Base-by-base conservation (phyloP, 1,284 basidiomycete genomes). In the Hymenochaete sp. region DNA sequence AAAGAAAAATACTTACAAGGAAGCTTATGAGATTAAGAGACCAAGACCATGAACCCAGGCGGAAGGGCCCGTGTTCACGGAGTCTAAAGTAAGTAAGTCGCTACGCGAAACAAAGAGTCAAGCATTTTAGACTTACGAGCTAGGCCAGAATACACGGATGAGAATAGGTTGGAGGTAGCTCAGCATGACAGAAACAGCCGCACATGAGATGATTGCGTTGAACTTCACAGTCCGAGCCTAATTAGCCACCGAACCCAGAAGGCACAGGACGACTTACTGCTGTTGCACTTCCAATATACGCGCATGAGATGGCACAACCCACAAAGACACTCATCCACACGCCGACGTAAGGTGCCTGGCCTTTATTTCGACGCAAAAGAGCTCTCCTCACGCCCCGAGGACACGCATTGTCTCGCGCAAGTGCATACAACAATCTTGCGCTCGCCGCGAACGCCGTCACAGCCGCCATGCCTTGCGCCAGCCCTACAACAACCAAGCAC, bases 361-460 rank as follows among this genome's bases (percentile, higher is more conserved):
- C 72, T 26, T 68, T 59, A 56, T 75, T 77, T 42, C 77, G 63
- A 7, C 60, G 57, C 71, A 70, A 72, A 52, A 73, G 77, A 40
- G 55, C 55, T 28, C 55, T 53, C 56, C 68, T 73, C 43, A 64
- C 57, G 29, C 19, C 22, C 11, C 26, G 1, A 72, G 74, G 42
- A 73, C 66, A 11, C 7, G 71, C 73, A 51, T 73, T 62, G 54
- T 77, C 75, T 40, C 76, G 59, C 25, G 75, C 72, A 7, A 77
- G 62, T 19, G 76, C 75, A 52, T 76, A 78, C 56, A 75, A 69
- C 47, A 79, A 52, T 31, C 75, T 59, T 27, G 75, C 77, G 53
- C 72, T 74, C 42, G 75, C 75, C 1, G 75, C 75, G 55, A 74
- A 78, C 19, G 73, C 72, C n/a, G 76, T 77, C 42, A 73, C 67